Evolutionary conservation across 1,284 basidiomycete species (phyloP).

Genomic region (Trichosporon faecale): DNA sequence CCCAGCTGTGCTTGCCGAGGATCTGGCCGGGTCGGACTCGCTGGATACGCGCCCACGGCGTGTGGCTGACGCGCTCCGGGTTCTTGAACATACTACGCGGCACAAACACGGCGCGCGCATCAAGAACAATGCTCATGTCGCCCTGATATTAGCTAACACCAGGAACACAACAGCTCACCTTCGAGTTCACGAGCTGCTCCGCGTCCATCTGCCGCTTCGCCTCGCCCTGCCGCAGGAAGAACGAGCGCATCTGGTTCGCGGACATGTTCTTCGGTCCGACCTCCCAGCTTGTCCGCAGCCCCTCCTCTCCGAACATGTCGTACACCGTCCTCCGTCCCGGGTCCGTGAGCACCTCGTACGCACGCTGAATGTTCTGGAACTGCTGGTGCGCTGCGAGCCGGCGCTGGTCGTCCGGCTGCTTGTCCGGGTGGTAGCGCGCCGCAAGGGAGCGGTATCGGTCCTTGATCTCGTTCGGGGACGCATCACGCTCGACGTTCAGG

Average conservation of each 20-base stretch:
- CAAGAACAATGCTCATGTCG: slow-evolving; percentile 43
- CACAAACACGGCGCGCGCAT: slow-evolving; percentile 48
- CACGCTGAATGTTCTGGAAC: slow-evolving; percentile 47
- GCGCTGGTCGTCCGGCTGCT: slow-evolving; percentile 51
- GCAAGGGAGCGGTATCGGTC: slow-evolving; percentile 48
- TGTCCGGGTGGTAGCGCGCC: slow-evolving; percentile 57
- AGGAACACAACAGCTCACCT: slow-evolving; percentile 35
- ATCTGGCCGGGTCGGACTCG: slow-evolving; percentile 41
- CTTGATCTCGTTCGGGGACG: slow-evolving; percentile 41
- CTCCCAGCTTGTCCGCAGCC: slow-evolving; percentile 55
- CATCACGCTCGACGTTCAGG: slow-evolving; percentile 44
- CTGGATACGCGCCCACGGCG: slow-evolving; percentile 34
- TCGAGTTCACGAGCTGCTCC: slow-evolving; percentile 56
- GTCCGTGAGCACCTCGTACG: slow-evolving; percentile 54
- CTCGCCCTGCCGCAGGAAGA: slow-evolving; percentile 53
- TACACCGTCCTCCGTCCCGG: slow-evolving; percentile 55
- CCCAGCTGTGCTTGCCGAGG: slow-evolving; percentile 51
- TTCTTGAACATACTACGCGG: slow-evolving; percentile 36
- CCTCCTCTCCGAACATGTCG: slow-evolving; percentile 57
- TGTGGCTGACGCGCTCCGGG: slow-evolving; percentile 37
- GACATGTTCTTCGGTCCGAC: slow-evolving; percentile 53
- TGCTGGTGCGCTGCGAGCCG: slow-evolving; percentile 38
- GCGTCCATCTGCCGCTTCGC: slow-evolving; percentile 53
- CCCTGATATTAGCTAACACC: slow-evolving; percentile 22
- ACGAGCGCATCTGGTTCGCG: slow-evolving; percentile 48